Base-by-base conservation (phyloP, 805 yeast species). In the Cyberlindnera euphorbiae region DNA sequence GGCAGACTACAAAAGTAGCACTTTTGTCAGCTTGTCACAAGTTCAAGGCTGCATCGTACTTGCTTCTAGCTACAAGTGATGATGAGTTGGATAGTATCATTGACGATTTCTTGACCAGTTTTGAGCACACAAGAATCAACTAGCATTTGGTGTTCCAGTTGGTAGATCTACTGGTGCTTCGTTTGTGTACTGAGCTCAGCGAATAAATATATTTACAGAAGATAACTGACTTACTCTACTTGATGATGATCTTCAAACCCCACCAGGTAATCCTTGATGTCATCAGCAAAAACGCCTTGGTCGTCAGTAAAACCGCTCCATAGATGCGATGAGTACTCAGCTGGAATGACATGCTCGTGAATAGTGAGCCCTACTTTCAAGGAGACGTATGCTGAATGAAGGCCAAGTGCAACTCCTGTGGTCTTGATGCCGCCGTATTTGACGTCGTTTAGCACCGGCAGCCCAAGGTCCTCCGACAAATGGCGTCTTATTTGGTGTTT, bases 401-500 rank as follows among this genome's bases (percentile, higher is more conserved):
- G 45, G 1, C 63, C 68, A 8, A 67, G 60, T 5, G 37, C 28
- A 17, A 16, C 27, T 3, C 17, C 7, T 5, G 33, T 41, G 21
- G 38, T 38, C 4, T 33, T 35, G 1, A 26, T 35, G 2, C 55
- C 56, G 15, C 52, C 54, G 42, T 59, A 57, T 32, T 38, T 44
- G 5, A 21, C 6, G 37, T 65, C 68, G 37, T 60, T 57, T 8
- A 52, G 18, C 4, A 65, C 47, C 1, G 69, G 64, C 6, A 35
- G 38, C 2, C 41, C 30, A 5, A 63, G 23, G 0, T 26, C 37
- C 3, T 40, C 29, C 2, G 53, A 36, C 3, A 62, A 38, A 34
- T 63, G 69, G 12, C 44, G 36, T 29, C 71, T 46, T 8, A 67
- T 58, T 35, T 67, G 73, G 35, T 64, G 71, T 32, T 64, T 67